Evolutionary conservation across 805 yeast species (phyloP).

Genomic region (Candida ortonii): DNA sequence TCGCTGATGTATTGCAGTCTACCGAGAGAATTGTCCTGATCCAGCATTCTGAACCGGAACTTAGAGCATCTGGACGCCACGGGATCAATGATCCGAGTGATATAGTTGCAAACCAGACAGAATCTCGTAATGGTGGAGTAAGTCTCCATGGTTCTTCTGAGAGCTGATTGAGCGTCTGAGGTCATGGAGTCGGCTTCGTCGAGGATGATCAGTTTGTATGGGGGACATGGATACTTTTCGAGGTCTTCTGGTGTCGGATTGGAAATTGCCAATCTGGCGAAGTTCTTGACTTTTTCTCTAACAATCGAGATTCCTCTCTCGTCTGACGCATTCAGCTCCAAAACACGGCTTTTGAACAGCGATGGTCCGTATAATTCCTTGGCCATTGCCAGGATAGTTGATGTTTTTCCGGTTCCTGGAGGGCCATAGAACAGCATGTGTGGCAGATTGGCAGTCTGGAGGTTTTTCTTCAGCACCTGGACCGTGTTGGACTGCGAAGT

Average conservation of each 20-base stretch:
- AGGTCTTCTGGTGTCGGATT: conserved; percentile 70
- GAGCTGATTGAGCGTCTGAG: conserved; percentile 91
- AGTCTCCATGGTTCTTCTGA: conserved; percentile 91
- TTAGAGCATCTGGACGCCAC: conserved; percentile 95
- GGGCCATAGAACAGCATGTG: conserved; percentile 93
- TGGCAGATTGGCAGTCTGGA: conserved; percentile 80
- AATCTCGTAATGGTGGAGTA: conserved; percentile 88
- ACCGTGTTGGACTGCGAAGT: conserved; percentile 92
- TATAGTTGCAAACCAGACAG: conserved; percentile 93
- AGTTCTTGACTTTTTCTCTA: conserved; percentile 78
- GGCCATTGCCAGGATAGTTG: conserved; percentile 81
- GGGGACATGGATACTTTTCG: conserved; percentile 88
- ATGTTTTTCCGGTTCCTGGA: conserved; percentile 91
- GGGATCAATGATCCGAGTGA: conserved; percentile 95
- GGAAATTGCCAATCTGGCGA: conserved; percentile 82
- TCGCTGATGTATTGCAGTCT: conserved; percentile 64
- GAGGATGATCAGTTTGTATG: conserved; percentile 85
- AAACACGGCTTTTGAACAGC: conserved; percentile 63
- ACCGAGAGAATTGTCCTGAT: conserved; percentile 62
- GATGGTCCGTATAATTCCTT: conserved; percentile 75
- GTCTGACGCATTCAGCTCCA: conserved; percentile 86
- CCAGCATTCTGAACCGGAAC: conserved; percentile 82
- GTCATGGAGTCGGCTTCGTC: conserved; percentile 99
- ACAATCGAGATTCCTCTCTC: conserved; percentile 89
- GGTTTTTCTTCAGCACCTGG: conserved; percentile 71